phyloP scores from a whole-genome alignment of 1,139 yeast species.

The Ogataea hybrid region DNA sequence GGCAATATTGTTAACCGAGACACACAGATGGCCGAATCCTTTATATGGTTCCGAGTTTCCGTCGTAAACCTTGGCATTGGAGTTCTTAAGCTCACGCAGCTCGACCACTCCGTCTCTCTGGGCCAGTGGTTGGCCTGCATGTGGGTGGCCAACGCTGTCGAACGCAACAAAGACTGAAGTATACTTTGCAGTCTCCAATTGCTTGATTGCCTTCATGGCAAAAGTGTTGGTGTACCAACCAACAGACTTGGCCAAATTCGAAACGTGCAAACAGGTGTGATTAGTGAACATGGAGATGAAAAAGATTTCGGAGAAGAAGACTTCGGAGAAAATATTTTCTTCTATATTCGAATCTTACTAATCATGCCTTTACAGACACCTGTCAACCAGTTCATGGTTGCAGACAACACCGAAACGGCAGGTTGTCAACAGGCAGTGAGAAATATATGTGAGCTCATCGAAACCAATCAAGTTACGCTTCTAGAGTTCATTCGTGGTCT shows the following conservation, averaged over 20 bases:
- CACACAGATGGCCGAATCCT: constrained; percentile 93
- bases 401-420: constrained; percentile 35
- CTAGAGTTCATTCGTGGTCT: constrained; percentile 53
- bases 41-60: constrained; percentile 84
- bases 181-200: constrained; percentile 55
- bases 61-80: constrained; percentile 57
- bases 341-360: background rate
- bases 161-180: constrained; percentile 69
- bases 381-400: constrained; percentile 42
- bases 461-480: constrained; percentile 40
- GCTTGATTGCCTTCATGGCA: constrained; percentile 64
- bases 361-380: constrained; percentile 8
- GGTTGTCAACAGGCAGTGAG: constrained; percentile 35
- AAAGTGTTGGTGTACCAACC: constrained; percentile 73
- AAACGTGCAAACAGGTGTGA: constrained; percentile 77
- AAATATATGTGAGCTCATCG: constrained; percentile 33
- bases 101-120: constrained; percentile 79
- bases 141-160: constrained; percentile 44
- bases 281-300: constrained; percentile 45
- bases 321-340: too few relatives aligned
- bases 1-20: constrained; percentile 78
- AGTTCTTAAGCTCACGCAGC: constrained; percentile 71
- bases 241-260: constrained; percentile 73
- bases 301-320: background rate
- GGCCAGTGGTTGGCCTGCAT: constrained; percentile 49